Conservation (phyloP, 805 yeast genomes). For the Pichia paraexigua region DNA sequence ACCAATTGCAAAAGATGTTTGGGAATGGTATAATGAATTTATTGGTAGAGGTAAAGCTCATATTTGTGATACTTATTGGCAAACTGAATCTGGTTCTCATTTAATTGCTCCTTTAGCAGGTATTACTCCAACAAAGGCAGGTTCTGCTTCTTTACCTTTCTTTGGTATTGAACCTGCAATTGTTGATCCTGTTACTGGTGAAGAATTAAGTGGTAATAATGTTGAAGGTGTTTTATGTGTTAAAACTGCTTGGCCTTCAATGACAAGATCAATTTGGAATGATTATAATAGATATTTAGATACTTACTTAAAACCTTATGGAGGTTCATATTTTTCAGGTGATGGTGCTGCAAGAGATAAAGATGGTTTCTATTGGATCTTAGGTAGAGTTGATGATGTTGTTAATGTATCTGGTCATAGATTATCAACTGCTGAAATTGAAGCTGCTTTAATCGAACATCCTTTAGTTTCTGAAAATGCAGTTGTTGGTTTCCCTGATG, state of each 20-base stretch:
- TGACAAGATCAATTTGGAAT: conserved; percentile 76
- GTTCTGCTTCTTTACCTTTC: conserved; percentile 78
- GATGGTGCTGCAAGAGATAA: conserved; percentile 85
- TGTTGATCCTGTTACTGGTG: conserved; percentile 68
- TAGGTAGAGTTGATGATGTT: conserved; percentile 84
- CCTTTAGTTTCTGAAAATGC: conserved; percentile 68
- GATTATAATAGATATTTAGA: conserved; percentile 70
- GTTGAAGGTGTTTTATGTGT: conserved; percentile 78
- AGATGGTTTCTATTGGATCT: conserved; percentile 79
- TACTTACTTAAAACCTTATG: conserved; percentile 76
- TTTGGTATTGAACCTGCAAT: conserved; percentile 72
- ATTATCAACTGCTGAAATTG: conserved; percentile 83
- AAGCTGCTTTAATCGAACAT: conserved; percentile 73
- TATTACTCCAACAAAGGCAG: conserved; percentile 75
- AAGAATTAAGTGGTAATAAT: conserved; percentile 57
- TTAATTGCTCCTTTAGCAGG: conserved; percentile 71
- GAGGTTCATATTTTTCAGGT: conserved; percentile 78
- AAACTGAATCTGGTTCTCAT: conserved; percentile 81
- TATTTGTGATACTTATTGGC: conserved; percentile 83
- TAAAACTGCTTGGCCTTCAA: conserved; percentile 73
- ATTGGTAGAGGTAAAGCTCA: conserved; percentile 66
- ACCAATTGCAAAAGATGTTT: conserved; percentile 77
- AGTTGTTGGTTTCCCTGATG: conserved; percentile 77
- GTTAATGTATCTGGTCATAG: conserved; percentile 84
- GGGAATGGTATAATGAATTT: conserved; percentile 78